Percentiles rank a stretch among this genome's conserved stretches.
These are phyloP conservation scores for Protomyces macrosporus DNA, from an alignment of 1,139 yeast species.

Conservation along the genomic window DNA sequence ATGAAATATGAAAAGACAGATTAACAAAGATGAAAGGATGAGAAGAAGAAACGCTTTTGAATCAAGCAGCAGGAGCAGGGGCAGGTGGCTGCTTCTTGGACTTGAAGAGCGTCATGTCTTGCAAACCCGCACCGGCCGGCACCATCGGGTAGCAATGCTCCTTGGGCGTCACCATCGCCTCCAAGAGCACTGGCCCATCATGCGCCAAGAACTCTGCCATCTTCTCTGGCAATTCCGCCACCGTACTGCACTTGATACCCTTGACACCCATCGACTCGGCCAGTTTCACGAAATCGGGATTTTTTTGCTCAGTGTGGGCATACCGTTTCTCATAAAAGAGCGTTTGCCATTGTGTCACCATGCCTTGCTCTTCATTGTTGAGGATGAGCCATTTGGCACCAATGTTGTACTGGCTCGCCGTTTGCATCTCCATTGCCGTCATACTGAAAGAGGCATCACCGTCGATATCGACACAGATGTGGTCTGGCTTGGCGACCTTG, in stretches of 20 bases:
- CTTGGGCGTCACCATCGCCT: slow-evolving; percentile 87
- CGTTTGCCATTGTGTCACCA: slow-evolving; percentile 99
- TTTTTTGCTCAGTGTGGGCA: slow-evolving; percentile 86
- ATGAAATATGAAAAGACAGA: background rate
- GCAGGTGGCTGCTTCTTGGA: slow-evolving; percentile 12
- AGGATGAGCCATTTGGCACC: slow-evolving; percentile 84
- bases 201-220: slow-evolving; percentile 66
- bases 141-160: slow-evolving; percentile 99
- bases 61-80: background rate
- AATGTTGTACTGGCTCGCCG: slow-evolving; percentile 89
- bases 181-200: slow-evolving; percentile 81
- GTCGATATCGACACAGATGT: slow-evolving; percentile 90
- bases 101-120: slow-evolving; percentile 46
- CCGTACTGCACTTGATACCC: slow-evolving; percentile 67
- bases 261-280: slow-evolving; percentile 92
- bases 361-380: slow-evolving; percentile 98
- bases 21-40: background rate
- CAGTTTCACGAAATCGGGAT: slow-evolving; percentile 81
- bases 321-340: slow-evolving; percentile 93
- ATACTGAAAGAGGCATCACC: slow-evolving; percentile 98
- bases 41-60: background rate
- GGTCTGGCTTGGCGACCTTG: slow-evolving; percentile 91
- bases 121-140: slow-evolving; percentile 90
- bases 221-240: slow-evolving; percentile 58
- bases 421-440: slow-evolving; percentile 87